phyloP scores from a whole-genome alignment of 768 basidiomycete genomes.

The Pisolithus albus region DNA sequence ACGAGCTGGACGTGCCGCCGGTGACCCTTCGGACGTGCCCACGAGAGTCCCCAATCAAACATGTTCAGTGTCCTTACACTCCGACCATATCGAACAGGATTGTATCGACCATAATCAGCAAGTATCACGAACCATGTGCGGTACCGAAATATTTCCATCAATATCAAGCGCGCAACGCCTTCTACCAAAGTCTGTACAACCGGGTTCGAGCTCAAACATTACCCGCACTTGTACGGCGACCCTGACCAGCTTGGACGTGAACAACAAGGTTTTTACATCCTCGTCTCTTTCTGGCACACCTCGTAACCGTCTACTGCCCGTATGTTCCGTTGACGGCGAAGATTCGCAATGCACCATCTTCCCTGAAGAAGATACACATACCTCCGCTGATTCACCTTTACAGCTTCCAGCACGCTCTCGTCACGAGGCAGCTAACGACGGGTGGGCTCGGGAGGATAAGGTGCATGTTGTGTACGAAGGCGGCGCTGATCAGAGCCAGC shows the following conservation, averaged over 20 bases:
- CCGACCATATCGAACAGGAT: conserved; percentile 20
- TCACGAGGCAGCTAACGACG: conserved; percentile 12
- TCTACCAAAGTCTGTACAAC: conserved; percentile 8
- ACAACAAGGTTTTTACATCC: conserved; percentile 27
- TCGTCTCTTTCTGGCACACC: conserved; percentile 37
- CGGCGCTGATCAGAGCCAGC: conserved; percentile 14
- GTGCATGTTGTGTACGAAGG: conserved; percentile 29
- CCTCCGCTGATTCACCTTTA: conserved; percentile 14
- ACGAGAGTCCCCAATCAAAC: conserved; percentile 17
- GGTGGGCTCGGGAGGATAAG: conserved; percentile 27
- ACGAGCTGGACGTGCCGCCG: conserved; percentile 18
- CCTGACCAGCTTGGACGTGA: conserved; percentile 1
- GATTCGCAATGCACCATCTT: conserved; percentile 12
- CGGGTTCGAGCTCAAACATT: conserved; percentile 9
- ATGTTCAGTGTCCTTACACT: conserved; percentile 22
- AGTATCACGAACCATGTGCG: conserved; percentile 25
- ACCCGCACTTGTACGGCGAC: conserved; percentile 13
- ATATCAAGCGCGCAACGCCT: conserved; percentile 13
- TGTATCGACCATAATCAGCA: conserved; percentile 28
- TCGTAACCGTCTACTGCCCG: neutral
- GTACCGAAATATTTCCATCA: conserved; percentile 16
- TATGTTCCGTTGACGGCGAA: neutral
- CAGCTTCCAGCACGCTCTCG: conserved; percentile 11
- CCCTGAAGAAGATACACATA: conserved; percentile 15
- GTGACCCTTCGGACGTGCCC: conserved; percentile 11